Evolutionary conservation across 2,329 filamentous ascomycete genomes (phyloP), one percentile per base, ranked within the genome.

Genomic region (Epichloe coenophiala): DNA sequence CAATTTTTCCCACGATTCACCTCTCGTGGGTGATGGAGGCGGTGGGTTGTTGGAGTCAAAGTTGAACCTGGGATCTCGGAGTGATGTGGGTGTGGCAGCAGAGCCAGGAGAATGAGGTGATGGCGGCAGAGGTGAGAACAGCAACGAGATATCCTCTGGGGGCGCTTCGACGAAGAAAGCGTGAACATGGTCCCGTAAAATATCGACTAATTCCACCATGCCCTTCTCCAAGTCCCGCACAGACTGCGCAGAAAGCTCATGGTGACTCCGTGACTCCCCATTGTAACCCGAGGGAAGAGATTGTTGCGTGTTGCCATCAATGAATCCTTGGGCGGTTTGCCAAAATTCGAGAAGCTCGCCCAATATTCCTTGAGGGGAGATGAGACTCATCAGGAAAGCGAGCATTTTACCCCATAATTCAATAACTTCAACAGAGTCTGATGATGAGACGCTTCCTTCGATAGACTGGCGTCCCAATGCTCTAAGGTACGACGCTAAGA

Each of bases 401-500:
- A 88, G 72, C 55, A 95, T 82, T 63, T 90, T 88, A 60, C 96
- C 90, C 93, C 93, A 98, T 53, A 97, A 77, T 57, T 95, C 89
- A 55, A 95, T 77, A 13, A 96, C 77, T 45, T 91, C 84, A 3
- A 83, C 70, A 0, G 83, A 81, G 64, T 98, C 93, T n/a, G 89
- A 75, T 11, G 82, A 78, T 23, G 76, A 72, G 9, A 72, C 69
- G 56, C 76, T 78, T 51, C 78, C 79, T 49, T 81, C 77, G 5
- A 81, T 71, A 1, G 76, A 72, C 60, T 86, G 86, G 6, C 83
- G 81, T 15, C 80, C 78, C 1, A 93, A 77, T 1, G 84, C 78
- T 36, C 86, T 81, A 43, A 98, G 72, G 63, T 95, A 86, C 0
- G 81, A 78, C 40, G 88, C 88, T 36, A 90, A 76, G 2, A 76